phyloP scores from a whole-genome alignment of 805 yeast genomes.

The Wickerhamiella lipophila region DNA sequence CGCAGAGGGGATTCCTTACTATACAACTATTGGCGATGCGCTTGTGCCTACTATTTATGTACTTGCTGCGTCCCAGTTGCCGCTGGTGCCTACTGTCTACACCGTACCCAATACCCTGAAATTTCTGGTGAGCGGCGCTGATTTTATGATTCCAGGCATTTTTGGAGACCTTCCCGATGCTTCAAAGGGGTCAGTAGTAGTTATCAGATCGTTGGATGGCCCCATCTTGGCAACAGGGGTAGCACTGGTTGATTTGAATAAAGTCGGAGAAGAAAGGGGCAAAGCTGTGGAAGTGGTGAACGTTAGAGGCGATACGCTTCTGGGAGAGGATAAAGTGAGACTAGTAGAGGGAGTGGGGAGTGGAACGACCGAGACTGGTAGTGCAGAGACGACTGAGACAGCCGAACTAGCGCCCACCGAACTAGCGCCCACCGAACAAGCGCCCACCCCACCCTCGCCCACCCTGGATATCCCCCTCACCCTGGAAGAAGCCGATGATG shows the following conservation, averaged over 20 bases:
- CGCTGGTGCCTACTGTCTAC: conserved; percentile 43
- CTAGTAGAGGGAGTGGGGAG: conserved; percentile 14
- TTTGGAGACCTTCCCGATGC: conserved; percentile 44
- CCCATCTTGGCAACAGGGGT: conserved; percentile 20
- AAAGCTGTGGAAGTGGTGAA: conserved; percentile 69
- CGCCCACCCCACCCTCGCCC: not conserved
- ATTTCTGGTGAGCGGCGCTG: conserved; percentile 64
- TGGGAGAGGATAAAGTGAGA: conserved; percentile 33
- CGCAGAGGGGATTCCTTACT: conserved; percentile 51
- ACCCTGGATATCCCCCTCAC: conserved; percentile 12
- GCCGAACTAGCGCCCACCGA: too few species aligned
- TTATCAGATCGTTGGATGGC: conserved; percentile 45
- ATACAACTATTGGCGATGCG: conserved; percentile 40
- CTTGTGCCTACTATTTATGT: conserved; percentile 57
- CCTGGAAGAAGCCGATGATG: conserved; percentile 34
- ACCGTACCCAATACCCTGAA: conserved; percentile 68
- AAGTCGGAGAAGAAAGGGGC: conserved; percentile 52
- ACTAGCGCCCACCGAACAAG: too few species aligned
- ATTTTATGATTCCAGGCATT: conserved; percentile 34
- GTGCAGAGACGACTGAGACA: too few species aligned
- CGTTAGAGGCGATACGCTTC: conserved; percentile 52
- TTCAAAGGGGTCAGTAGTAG: conserved; percentile 52
- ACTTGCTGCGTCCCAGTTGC: conserved; percentile 54
- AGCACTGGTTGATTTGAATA: conserved; percentile 32
- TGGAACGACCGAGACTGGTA: too few species aligned